phyloP scores from a whole-genome alignment of 23 red algal species.

The Cyanidioschyzon merolae region DNA sequence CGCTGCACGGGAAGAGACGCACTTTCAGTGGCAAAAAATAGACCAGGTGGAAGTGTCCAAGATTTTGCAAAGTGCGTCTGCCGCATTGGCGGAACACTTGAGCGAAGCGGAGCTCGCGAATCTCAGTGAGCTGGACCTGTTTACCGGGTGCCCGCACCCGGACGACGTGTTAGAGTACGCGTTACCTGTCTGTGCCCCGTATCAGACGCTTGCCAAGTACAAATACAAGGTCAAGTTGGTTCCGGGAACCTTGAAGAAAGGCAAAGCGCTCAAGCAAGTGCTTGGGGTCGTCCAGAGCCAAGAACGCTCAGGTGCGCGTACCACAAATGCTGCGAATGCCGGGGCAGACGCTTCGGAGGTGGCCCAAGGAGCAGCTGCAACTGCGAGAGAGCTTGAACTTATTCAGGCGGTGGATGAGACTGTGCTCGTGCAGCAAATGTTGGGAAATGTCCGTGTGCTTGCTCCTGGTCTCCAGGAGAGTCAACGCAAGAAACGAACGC shows the following conservation, averaged over 20 bases:
- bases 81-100: not conserved
- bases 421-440: constrained; percentile 18
- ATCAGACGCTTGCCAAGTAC: constrained; percentile 49
- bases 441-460: constrained; percentile 26
- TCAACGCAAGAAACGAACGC: constrained; percentile 11
- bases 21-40: not conserved
- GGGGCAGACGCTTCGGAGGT: not conserved
- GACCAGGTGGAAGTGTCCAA: not conserved
- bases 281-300: not conserved
- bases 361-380: not conserved
- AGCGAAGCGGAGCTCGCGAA: not conserved
- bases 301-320: not conserved
- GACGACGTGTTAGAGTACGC: constrained; percentile 59
- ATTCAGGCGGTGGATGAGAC: constrained; percentile 18
- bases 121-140: constrained; percentile 32
- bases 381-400: not conserved
- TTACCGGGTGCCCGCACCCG: constrained; percentile 55
- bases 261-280: constrained; percentile 50
- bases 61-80: not conserved
- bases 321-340: not conserved
- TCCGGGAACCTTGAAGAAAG: constrained; percentile 72
- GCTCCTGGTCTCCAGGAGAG: constrained; percentile 29
- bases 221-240: constrained; percentile 88
- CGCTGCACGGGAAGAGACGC: not conserved
- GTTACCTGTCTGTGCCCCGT: constrained; percentile 79